Base-by-base conservation (phyloP, 257 asterid genomes). In the Solanum dulcamara region DNA sequence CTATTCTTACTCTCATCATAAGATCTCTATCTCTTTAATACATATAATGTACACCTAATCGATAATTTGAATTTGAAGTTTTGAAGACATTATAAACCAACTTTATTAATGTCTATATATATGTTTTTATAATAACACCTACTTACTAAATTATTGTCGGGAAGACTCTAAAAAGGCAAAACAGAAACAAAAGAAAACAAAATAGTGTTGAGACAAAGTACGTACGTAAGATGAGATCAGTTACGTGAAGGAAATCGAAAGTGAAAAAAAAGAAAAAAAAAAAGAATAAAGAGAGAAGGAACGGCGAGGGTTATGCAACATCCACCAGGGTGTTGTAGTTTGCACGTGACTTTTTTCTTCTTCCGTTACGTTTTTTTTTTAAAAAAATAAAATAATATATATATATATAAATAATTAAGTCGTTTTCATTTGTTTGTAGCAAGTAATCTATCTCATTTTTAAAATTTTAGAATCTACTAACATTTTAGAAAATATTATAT, bases 311-410 rank as follows among this genome's bases (percentile, higher is more conserved):
- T 80, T 70, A 68, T 22, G 51, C 26, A 32, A 18, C 72, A 85
- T 87, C 81, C 38, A 86, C 8, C 12, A 53, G 20, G 38, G 80
- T 90, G 91, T 84, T 87, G 90, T 64, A 5, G 85, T 88, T 86
- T 74, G 40, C 85, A 64, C 57, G 86, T 86, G 75, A 70, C 35
- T 22, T 70, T 70, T 70, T 70, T 8, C 3, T 67, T 70, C 83
- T 71, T 84, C 90, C 37, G 89, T 88, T 90, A 72, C 91, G 83
- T 62, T 66, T 80, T 87, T 85, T 83, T 32, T 17, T n/a, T n/a
- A n/a, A n/a, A n/a, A n/a, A n/a, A n/a, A n/a, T n/a, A 0, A 60
- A 60, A 62, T 28, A 64, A 64, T 28, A 64, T 55, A 60, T 59
- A 64, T 55, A 60, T 59, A 0, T 26, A 15, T 50, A 50, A 50